phyloP scores from a whole-genome alignment of 2,329 filamentous ascomycete genomes.

The Chaetomium strumarium region DNA sequence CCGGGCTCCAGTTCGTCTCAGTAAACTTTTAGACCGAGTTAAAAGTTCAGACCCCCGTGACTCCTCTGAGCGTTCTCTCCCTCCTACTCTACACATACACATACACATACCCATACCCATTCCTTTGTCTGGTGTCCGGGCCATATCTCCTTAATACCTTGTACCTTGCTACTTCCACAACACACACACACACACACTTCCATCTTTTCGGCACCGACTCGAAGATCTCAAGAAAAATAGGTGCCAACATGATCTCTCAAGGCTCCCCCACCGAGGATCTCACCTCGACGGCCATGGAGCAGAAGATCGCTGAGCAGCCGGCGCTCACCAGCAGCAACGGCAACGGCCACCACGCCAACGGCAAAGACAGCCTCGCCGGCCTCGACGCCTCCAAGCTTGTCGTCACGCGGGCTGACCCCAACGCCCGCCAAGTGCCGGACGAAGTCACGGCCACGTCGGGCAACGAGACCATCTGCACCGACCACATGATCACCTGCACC shows the following conservation, averaged over 20 bases:
- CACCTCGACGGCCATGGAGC: slow-evolving; percentile 26
- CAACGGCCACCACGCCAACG: slow-evolving; percentile 22
- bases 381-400: slow-evolving; percentile 58
- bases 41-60: slow-evolving; percentile 8
- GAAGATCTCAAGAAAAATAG: neutral
- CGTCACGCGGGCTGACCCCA: slow-evolving; percentile 44
- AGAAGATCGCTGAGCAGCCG: slow-evolving; percentile 38
- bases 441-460: slow-evolving; percentile 43
- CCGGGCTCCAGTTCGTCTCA: neutral
- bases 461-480: slow-evolving; percentile 58
- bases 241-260: slow-evolving; percentile 13
- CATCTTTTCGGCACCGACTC: no score
- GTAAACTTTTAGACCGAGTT: neutral
- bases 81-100: neutral
- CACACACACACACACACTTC: no score
- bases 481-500: slow-evolving; percentile 78
- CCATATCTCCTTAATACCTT: neutral
- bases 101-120: neutral
- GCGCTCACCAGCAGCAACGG: slow-evolving; percentile 18
- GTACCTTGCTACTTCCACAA: no score
- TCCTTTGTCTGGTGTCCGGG: neutral
- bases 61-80: neutral
- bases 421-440: slow-evolving; percentile 48
- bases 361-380: slow-evolving; percentile 29
- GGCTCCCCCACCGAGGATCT: slow-evolving; percentile 20